A percentile compares a stretch with the other conserved stretches of the same genome.
phyloP scores from a whole-genome alignment of 2,329 filamentous ascomycete genomes.

The Aspergillus pseudoglaucus region DNA sequence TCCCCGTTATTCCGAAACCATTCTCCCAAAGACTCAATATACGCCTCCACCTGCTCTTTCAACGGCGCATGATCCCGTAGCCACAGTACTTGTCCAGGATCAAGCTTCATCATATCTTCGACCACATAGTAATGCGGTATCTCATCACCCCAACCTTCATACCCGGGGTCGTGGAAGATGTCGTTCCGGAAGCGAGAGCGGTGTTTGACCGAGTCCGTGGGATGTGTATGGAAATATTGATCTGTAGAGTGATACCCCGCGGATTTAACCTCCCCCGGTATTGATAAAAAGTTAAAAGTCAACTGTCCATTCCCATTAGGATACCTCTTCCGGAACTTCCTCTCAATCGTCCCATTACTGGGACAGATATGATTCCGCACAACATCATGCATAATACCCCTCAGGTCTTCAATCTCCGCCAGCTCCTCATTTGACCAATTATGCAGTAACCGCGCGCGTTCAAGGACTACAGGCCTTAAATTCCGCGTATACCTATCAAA shows the following conservation, averaged over 20 bases:
- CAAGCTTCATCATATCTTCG: slow-evolving; percentile 59
- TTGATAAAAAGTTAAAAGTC: slow-evolving; percentile 45
- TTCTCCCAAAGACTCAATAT: slow-evolving; percentile 46
- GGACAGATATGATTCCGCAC: slow-evolving; percentile 55
- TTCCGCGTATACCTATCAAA: slow-evolving; percentile 47
- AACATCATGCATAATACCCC: slow-evolving; percentile 50
- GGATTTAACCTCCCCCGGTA: not conserved
- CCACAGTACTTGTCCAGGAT: slow-evolving; percentile 54
- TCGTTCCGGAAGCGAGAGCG: slow-evolving; percentile 44
- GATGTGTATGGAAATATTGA: slow-evolving; percentile 18
- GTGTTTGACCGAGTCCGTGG: slow-evolving; percentile 30
- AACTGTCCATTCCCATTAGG: slow-evolving; percentile 45
- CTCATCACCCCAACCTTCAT: slow-evolving; percentile 60
- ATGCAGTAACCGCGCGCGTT: slow-evolving; percentile 52
- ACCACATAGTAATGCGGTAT: slow-evolving; percentile 58
- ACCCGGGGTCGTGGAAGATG: slow-evolving; percentile 46
- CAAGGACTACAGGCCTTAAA: slow-evolving; percentile 40
- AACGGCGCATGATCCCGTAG: slow-evolving; percentile 50
- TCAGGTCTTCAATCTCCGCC: slow-evolving; percentile 54
- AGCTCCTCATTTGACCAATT: slow-evolving; percentile 53
- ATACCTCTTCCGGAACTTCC: slow-evolving; percentile 52
- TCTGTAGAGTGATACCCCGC: slow-evolving; percentile 40
- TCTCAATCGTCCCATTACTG: slow-evolving; percentile 54
- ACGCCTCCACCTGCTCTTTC: slow-evolving; percentile 53
- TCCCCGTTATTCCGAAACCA: slow-evolving; percentile 61